Evolutionary conservation across 2,329 filamentous ascomycete species (phyloP).

Genomic region (Exophiala sp.): DNA sequence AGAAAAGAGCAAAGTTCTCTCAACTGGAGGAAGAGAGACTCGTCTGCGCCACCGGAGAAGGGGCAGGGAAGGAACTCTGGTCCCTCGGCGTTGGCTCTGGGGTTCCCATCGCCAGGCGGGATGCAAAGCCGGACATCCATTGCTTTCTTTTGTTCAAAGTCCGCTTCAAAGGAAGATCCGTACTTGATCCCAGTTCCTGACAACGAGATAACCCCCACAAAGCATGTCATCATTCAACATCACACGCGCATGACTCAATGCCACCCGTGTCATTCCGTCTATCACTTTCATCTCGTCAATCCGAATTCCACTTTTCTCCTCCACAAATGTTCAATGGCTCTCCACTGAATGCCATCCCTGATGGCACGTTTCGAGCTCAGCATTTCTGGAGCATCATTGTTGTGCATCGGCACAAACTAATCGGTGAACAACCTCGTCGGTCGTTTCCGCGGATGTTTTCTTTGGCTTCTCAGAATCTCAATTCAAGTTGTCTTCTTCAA

Average conservation of each 20-base stretch:
- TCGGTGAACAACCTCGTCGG: background rate
- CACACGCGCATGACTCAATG: slow-evolving; percentile 22
- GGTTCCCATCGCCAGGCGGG: slow-evolving; percentile 3
- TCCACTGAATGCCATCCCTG: slow-evolving; percentile 15
- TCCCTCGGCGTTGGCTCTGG: slow-evolving; percentile 24
- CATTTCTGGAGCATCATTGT: background rate
- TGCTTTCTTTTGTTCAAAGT: slow-evolving; percentile 4
- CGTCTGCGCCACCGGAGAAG: slow-evolving; percentile 28
- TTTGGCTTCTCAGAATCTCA: slow-evolving; percentile 2
- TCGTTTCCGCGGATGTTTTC: background rate
- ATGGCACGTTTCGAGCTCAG: background rate
- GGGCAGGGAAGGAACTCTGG: slow-evolving; percentile 30
- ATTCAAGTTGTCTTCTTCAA: slow-evolving; percentile 8
- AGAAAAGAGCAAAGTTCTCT: slow-evolving; percentile 13
- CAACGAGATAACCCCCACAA: slow-evolving; percentile 17
- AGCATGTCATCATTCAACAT: slow-evolving; percentile 26
- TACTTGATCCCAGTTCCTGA: background rate
- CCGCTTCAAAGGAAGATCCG: slow-evolving; percentile 5
- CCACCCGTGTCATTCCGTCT: slow-evolving; percentile 15
- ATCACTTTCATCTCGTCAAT: slow-evolving; percentile 11
- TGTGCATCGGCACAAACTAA: slow-evolving; percentile 1
- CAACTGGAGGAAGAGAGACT: slow-evolving; percentile 13
- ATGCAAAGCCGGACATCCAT: slow-evolving; percentile 1
- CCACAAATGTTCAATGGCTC: slow-evolving; percentile 18
- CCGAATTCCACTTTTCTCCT: slow-evolving; percentile 21